These are phyloP conservation scores for Cetradonia linearis DNA, from an alignment of 495 filamentous ascomycete species.

Conservation along the genomic window DNA sequence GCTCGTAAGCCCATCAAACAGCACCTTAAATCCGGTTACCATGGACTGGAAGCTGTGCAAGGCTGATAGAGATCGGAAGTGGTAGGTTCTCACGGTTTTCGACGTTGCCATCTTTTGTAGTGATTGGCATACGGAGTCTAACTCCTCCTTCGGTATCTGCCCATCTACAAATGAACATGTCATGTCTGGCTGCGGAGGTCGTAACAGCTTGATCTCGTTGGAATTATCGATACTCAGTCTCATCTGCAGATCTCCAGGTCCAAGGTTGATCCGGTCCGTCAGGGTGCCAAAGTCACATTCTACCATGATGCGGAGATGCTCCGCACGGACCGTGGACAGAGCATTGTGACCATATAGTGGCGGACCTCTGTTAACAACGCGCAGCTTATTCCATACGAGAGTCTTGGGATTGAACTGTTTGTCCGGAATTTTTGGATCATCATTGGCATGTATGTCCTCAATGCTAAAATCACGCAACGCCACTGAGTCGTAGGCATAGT, in stretches of 20 bases:
- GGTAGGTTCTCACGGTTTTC: constrained; percentile 43
- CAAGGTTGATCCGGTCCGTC: constrained; percentile 66
- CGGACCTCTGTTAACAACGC: constrained; percentile 33
- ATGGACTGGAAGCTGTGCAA: constrained; percentile 68
- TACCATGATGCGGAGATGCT: constrained; percentile 56
- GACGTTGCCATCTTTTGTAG: constrained; percentile 34
- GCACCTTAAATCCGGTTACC: constrained; percentile 64
- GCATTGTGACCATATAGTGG: constrained; percentile 35
- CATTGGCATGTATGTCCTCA: background rate
- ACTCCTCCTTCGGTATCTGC: constrained; percentile 44
- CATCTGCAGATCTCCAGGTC: constrained; percentile 62
- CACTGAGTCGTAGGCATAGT: constrained; percentile 3
- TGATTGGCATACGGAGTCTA: constrained; percentile 44
- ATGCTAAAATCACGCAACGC: constrained; percentile 6
- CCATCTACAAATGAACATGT: constrained; percentile 60
- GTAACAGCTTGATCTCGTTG: constrained; percentile 51
- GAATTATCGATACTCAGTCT: constrained; percentile 46
- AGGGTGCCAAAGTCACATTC: constrained; percentile 58
- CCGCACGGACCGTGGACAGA: constrained; percentile 53
- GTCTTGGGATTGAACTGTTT: background rate
- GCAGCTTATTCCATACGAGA: constrained; percentile 22
- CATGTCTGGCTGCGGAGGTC: constrained; percentile 55
- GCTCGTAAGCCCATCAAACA: constrained; percentile 63
- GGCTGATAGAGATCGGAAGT: constrained; percentile 45
- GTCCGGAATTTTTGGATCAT: background rate